Evolutionary conservation across 805 yeast species (phyloP), one percentile per base, ranked within the genome.

Genomic region (Cyberlindnera xylosilytica): DNA sequence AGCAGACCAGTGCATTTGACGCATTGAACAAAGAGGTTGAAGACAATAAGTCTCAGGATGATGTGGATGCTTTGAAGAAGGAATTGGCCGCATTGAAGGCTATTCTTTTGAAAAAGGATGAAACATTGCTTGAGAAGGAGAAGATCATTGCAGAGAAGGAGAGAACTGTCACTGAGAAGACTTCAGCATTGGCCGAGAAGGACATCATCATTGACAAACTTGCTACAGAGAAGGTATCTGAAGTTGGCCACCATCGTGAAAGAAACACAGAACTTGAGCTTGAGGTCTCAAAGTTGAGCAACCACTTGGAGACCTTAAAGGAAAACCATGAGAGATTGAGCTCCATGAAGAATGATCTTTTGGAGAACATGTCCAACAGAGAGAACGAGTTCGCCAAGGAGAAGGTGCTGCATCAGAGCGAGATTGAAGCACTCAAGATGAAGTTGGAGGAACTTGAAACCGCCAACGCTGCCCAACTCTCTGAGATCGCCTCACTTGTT

Each of bases 361-460:
- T 82, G 12, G 85, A 81, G 16, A 84, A 83, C 53, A 72, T 86
- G 79, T 65, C 83, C 1, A 73, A 80, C 24, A 74, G 83, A 49
- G 89, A 84, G 50, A 57, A 57, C 10, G 89, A 82, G 37, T 74
- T 74, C 48, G 63, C 69, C 2, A 68, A 67, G 28, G 90, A 84
- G 50, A 64, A 83, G 1, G 69, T 70, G 34, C 44, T 57, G 4
- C 66, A 74, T 16, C 74, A 73, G 42, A 65, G 68, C 9, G 82
- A 83, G 45, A 68, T 79, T 38, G 75, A 72, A 31, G 61, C 61
- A 15, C 57, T 79, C 40, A 72, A 68, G 35, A 44, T 61, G 20
- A 65, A 66, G 34, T 38, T 73, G 30, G 80, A 76, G 32, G 76
- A 73, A 33, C 53, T 81, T 16, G 83, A 80, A 28, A 79, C 71